Conservation (phyloP, 495 filamentous ascomycete genomes). For the Penicillium paxilli region DNA sequence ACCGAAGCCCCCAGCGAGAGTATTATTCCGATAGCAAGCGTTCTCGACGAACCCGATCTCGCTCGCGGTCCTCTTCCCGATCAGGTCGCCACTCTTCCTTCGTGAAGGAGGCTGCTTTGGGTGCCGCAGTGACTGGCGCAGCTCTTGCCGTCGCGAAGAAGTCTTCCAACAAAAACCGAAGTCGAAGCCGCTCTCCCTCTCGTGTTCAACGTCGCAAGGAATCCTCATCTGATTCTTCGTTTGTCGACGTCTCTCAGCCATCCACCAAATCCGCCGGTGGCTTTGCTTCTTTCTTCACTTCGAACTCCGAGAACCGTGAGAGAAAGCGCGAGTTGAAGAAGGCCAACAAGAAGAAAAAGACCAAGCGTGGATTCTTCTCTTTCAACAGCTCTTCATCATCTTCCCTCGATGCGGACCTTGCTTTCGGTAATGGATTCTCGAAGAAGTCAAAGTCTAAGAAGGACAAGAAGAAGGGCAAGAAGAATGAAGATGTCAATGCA, state of each 20-base stretch:
- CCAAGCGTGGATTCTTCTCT: slow-evolving; percentile 54
- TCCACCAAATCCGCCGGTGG: slow-evolving; percentile 29
- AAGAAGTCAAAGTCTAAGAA: slow-evolving; percentile 37
- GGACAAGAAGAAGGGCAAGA: slow-evolving; percentile 42
- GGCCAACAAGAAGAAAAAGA: slow-evolving; percentile 10
- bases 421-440: slow-evolving; percentile 42
- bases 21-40: slow-evolving; percentile 24
- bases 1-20: slow-evolving; percentile 34
- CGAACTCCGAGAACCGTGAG: slow-evolving; percentile 47
- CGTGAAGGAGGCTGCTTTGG: slow-evolving; percentile 44
- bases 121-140: slow-evolving; percentile 46
- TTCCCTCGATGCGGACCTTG: slow-evolving; percentile 56
- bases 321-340: slow-evolving; percentile 42
- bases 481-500: slow-evolving; percentile 50
- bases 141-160: slow-evolving; percentile 35
- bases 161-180: slow-evolving; percentile 27
- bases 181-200: slow-evolving; percentile 32
- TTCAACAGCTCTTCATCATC: slow-evolving; percentile 62
- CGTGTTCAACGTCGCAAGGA: slow-evolving; percentile 31
- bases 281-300: slow-evolving; percentile 49
- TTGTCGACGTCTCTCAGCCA: slow-evolving; percentile 32
- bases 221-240: slow-evolving; percentile 38
- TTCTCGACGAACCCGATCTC: slow-evolving; percentile 38
- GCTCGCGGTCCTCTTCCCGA: slow-evolving; percentile 46
- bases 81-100: slow-evolving; percentile 39